Base-by-base conservation (phyloP, 495 filamentous ascomycete genomes). In the Hypoxylon perforatum region DNA sequence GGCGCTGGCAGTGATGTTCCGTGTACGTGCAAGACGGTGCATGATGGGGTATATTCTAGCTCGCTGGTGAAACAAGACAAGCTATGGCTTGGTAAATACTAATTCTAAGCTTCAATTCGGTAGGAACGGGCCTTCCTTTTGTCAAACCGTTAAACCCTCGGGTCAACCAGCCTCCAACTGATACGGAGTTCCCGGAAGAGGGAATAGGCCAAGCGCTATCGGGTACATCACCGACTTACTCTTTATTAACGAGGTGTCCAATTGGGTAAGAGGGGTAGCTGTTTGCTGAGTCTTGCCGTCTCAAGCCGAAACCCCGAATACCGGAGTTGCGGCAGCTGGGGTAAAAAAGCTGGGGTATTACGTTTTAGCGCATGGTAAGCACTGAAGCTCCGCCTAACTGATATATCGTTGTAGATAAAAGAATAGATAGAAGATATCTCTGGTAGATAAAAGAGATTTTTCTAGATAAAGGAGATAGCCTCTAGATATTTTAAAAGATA, bases 11-110 rank as follows among this genome's bases (percentile, higher is more conserved):
- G 75, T 72, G 61, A 76, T 67, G 64, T 52, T 69, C 48, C 77
- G 69, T 42, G 76, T 68, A 21, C 72, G 60, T 51, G 77, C 71
- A 33, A 82, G 67, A 71, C 75, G 78, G 74, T 78, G 78, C 79
- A 82, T 81, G 48, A 39, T 69, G 42, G 25, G n/a, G 35, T 17
- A 30, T 33, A 18, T 10, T 25, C 19, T 18, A 25, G 18, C 30
- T 3, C 6, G 21, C 28, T 52, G 22, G 12, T 18, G 41, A 17
- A 22, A 54, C 7, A 42, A 22, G 33, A 22, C 33, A 55, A 28
- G 25, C 25, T 7, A n/a, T n/a, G n/a, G n/a, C n/a, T n/a, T n/a
- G 25, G 7, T 28, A 28, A 7, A 28, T 28, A 7, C 7, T 3
- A 7, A 7, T 28, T 7, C n/a, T n/a, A n/a, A 28, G 7, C 25